These are phyloP conservation scores for Aspergillus nidulans DNA, from an alignment of 495 filamentous ascomycete species.

Conservation along the genomic window DNA sequence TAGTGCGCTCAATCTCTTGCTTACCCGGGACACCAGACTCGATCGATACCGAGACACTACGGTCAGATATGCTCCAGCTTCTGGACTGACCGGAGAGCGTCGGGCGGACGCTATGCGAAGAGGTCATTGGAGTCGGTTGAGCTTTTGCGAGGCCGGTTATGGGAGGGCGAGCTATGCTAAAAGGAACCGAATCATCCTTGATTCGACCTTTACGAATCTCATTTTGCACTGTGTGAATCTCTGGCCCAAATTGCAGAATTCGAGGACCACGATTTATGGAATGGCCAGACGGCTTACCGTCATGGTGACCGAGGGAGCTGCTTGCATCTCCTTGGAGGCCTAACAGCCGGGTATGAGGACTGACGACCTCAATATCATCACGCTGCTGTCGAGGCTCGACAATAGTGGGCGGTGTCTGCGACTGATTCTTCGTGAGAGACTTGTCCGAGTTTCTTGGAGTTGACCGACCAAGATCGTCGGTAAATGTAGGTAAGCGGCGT, in stretches of 20 bases:
- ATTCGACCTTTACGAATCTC: conserved; percentile 25
- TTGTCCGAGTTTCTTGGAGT: conserved; percentile 33
- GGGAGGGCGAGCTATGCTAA: conserved; percentile 34
- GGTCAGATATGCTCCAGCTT: conserved; percentile 69
- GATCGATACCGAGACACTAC: conserved; percentile 35
- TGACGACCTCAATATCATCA: conserved; percentile 12
- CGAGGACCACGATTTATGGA: conserved; percentile 4
- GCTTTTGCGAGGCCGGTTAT: conserved; percentile 45
- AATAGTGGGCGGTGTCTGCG: conserved; percentile 48
- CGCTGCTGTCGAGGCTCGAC: conserved; percentile 42
- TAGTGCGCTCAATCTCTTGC: conserved; percentile 68
- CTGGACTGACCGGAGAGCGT: conserved; percentile 25
- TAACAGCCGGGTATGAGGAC: conserved; percentile 11
- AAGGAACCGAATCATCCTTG: conserved; percentile 29
- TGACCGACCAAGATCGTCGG: conserved; percentile 33
- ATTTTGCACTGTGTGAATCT: conserved; percentile 23
- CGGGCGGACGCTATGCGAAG: conserved; percentile 19
- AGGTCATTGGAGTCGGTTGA: conserved; percentile 31
- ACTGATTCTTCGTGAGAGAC: conserved; percentile 24
- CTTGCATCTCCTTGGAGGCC: conserved; percentile 9
- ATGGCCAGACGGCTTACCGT: conserved; percentile 10
- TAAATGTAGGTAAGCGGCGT: conserved; percentile 29
- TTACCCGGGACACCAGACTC: conserved; percentile 39
- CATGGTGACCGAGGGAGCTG: conserved; percentile 13
- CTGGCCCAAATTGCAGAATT: conserved; percentile 23